Base-by-base conservation (phyloP, 1,284 basidiomycete species). In the Papiliotrema fonsecae region DNA sequence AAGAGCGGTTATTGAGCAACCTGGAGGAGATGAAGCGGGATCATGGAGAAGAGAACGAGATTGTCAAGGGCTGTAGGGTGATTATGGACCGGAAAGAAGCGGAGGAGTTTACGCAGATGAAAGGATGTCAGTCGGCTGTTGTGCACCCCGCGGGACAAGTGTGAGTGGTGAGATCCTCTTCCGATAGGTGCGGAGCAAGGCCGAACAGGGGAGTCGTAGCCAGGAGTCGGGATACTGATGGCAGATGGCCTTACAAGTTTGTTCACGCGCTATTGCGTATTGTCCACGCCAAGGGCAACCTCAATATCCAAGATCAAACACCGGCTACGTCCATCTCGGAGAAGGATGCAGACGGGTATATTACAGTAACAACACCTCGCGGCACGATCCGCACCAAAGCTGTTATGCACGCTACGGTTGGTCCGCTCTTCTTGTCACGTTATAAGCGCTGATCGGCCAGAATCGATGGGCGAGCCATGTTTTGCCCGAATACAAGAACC, bases 381-480 rank as follows among this genome's bases (percentile, higher is more conserved):
- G 60, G 60, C 14, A 28, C 38, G 7, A 45, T 60, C 37, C 38
- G 41, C 26, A 47, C 58, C 4, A 54, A 52, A 41, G 31, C 52
- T n/a, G 58, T 62, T 22, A 22, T 62, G 6, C 56, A 60, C 28
- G 58, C 56, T 22, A 60, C 58, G 4, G 58, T 55, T 27, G 45
- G 56, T 53, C 10, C 11, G 18, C 14, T 32, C 6, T 11, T n/a
- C 39, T 18, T 30, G 27, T 9, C 10, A 42, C 38, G 11, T 36
- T 9, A 31, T 6, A 11, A 21, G 35, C 6, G 39, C 28, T 42
- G 25, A 39, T 11, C 22, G 22, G n/a, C 16, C 24, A 60, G 58
- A 60, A 60, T 38, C 54, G 56, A 36, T 62, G 58, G 58, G 56
- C 54, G 10, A 36, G 42, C 10, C 58, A 60, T 26, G 42, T 60